Percentiles rank a stretch among this genome's conserved stretches.
Conservation (phyloP, 225 moss, liverwort and hornwort genomes). For the Ulota crispa region DNA sequence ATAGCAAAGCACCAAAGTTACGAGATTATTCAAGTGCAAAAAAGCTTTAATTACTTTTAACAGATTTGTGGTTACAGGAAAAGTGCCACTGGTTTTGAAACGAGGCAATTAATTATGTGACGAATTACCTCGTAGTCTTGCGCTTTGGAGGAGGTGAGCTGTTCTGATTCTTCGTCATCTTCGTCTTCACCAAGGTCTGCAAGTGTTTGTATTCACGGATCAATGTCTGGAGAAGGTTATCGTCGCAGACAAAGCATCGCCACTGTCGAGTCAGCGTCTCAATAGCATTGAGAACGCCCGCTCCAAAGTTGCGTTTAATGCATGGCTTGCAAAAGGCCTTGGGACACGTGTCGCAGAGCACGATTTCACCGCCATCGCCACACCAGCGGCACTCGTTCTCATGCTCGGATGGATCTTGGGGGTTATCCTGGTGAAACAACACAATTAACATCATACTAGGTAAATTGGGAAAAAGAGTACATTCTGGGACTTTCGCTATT, state of each 20-base stretch:
- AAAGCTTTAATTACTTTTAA: no score
- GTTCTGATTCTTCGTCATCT: not conserved
- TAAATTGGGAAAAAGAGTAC: no score
- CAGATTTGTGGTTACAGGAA: not conserved
- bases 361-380: slow-evolving; percentile 69
- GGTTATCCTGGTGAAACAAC: slow-evolving; percentile 30
- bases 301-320: slow-evolving; percentile 61
- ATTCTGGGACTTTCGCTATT: no score
- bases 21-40: not conserved
- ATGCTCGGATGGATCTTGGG: slow-evolving; percentile 42
- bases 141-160: not conserved
- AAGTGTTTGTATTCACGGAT: slow-evolving; percentile 23
- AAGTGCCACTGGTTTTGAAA: not conserved
- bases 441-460: no score
- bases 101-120: not conserved
- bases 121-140: not conserved
- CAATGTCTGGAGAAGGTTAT: slow-evolving; percentile 19
- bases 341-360: slow-evolving; percentile 67
- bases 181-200: not conserved
- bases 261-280: slow-evolving; percentile 27
- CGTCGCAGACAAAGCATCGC: slow-evolving; percentile 65
- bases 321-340: slow-evolving; percentile 67
- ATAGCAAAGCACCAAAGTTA: not conserved
- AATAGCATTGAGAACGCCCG: slow-evolving; percentile 10
- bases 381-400: slow-evolving; percentile 89